These are phyloP conservation scores for Fomitopsis serialis DNA, from an alignment of 768 basidiomycete species.

Conservation along the genomic window DNA sequence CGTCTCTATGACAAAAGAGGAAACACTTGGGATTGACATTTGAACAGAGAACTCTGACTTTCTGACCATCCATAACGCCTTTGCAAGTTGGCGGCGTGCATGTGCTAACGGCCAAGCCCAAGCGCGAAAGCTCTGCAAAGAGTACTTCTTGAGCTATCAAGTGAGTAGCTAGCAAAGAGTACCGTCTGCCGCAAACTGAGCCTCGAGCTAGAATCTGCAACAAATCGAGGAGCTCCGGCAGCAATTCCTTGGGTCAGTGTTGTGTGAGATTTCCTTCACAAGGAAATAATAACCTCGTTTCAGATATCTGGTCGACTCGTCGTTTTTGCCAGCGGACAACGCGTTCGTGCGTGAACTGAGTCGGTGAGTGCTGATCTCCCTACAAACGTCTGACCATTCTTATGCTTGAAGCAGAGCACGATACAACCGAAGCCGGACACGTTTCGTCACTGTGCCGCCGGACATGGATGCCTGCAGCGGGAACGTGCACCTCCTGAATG, in stretches of 20 bases:
- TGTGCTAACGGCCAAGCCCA: constrained; percentile 56
- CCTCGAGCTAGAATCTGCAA: constrained; percentile 63
- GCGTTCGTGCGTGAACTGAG: constrained; percentile 65
- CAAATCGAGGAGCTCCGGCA: constrained; percentile 96
- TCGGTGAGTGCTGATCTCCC: constrained; percentile 37
- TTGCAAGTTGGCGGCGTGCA: constrained; percentile 79
- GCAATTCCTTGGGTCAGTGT: constrained; percentile 39
- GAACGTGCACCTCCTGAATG: constrained; percentile 65
- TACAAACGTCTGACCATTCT: not conserved
- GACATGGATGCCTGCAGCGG: constrained; percentile 65
- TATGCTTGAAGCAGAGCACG: constrained; percentile 46
- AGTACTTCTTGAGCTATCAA: constrained; percentile 81
- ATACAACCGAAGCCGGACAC: constrained; percentile 66
- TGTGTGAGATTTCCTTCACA: not conserved
- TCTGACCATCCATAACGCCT: constrained; percentile 87
- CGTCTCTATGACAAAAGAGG: not conserved
- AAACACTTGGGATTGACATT: not conserved
- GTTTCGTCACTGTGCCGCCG: constrained; percentile 70
- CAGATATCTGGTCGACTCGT: constrained; percentile 86
- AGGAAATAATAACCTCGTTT: not conserved
- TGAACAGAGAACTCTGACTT: constrained; percentile 90
- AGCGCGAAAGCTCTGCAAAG: constrained; percentile 73
- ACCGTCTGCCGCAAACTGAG: not conserved
- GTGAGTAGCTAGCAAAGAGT: constrained; percentile 26
- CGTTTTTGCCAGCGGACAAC: constrained; percentile 68